phyloP scores from a whole-genome alignment of 805 yeast genomes.

The Candida verbasci region DNA sequence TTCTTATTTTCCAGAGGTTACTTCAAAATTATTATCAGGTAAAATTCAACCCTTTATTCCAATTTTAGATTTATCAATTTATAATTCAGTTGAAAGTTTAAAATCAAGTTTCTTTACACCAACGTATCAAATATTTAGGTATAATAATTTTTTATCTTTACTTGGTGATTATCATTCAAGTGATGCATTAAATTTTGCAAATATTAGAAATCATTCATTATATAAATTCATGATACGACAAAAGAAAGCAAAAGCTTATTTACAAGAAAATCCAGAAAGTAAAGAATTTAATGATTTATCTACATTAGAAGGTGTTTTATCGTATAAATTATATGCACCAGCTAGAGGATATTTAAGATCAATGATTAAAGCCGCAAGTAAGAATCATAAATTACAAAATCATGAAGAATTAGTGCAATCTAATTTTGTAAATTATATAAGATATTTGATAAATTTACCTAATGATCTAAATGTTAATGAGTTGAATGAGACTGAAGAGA shows the following conservation, averaged over 20 bases:
- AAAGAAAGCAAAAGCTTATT: slow-evolving; percentile 10
- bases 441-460: slow-evolving; percentile 32
- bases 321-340: slow-evolving; percentile 22
- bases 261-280: slow-evolving; percentile 1
- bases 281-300: slow-evolving; percentile 10
- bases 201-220: slow-evolving; percentile 27
- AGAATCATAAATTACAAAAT: slow-evolving; percentile 9
- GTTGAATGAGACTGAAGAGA: slow-evolving; percentile 17
- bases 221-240: slow-evolving; percentile 23
- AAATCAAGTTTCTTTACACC: slow-evolving; percentile 21
- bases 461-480: slow-evolving; percentile 11
- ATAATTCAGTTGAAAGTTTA: slow-evolving; percentile 24
- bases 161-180: slow-evolving; percentile 25
- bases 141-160: slow-evolving; percentile 26
- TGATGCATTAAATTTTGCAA: slow-evolving; percentile 38
- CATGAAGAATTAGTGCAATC: slow-evolving; percentile 36
- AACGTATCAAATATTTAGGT: slow-evolving; percentile 25
- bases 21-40: neutral
- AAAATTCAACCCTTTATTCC: slow-evolving; percentile 16
- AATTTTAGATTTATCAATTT: slow-evolving; percentile 16
- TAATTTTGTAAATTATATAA: slow-evolving; percentile 33
- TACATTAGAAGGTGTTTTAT: slow-evolving; percentile 26
- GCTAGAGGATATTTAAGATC: slow-evolving; percentile 24
- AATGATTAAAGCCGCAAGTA: slow-evolving; percentile 14
- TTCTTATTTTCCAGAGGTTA: slow-evolving; percentile 4